Base-by-base conservation (phyloP, 2,329 filamentous ascomycete genomes). In the Sodiomyces alkalinus region DNA sequence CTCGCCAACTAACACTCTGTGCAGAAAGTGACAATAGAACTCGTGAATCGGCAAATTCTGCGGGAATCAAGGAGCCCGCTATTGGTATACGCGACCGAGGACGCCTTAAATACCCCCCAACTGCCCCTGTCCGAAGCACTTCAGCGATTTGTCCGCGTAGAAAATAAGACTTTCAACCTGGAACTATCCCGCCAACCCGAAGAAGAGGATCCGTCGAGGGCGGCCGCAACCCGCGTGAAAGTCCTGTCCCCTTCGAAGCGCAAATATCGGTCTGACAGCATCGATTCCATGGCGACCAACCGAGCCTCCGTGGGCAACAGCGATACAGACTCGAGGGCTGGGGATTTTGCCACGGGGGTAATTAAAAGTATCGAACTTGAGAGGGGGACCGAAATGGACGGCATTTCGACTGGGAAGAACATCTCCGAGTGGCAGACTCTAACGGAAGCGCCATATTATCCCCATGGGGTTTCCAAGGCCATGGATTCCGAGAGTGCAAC, bases 41-140 rank as follows among this genome's bases (percentile, higher is more conserved):
- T 53, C 19, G 56, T 67, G 15, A 45, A 65, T 3, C 42, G 51
- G 26, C 54, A 58, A 7, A 53, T 65, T 13, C 63, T 58, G 46
- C 48, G 52, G 6, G 62, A 66, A 26, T 58, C 56, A 7, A 63
- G 59, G 30, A 54, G 49, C 12, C 56, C 60, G 0, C 39, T 68
- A 12, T 40, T 72, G 3, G 47, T 72, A 4, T 72, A 71, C 39
- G 66, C 67, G 14, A 64, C 62, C 4, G 62, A 69, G 34, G 45
- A 49, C 16, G 62, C 64, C 15, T 42, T 68, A 33, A 37, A 49
- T 9, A 36, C 40, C 13, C 41, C 48, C 4, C 43, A 33, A 8
- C 38, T 44, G 4, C 46, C 54, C 8, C 43, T 69, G 11, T 49
- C 63, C 22, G 39, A 49, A 10, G 35, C 42, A 2, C 36, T 52